Conservation (phyloP, 2,329 filamentous ascomycete genomes). For the Pseudogymnoascus sp. region DNA sequence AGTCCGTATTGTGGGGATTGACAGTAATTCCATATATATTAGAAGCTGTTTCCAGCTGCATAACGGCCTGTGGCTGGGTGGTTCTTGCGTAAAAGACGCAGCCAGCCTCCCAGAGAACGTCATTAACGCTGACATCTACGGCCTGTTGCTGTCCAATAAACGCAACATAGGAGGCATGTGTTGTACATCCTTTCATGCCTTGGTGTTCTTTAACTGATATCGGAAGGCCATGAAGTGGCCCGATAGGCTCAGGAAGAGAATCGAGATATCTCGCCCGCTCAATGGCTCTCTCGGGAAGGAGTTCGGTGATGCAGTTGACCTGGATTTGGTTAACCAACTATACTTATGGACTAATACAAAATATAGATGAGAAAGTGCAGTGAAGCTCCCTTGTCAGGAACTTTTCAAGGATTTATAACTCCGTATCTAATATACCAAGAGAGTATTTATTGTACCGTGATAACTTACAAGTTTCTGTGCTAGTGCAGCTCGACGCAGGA, state of each 20-base stretch:
- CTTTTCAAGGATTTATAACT: not conserved
- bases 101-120: conserved; percentile 38
- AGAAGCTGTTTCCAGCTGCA: conserved; percentile 45
- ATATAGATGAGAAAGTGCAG: not conserved
- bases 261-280: conserved; percentile 30
- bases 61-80: conserved; percentile 46
- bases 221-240: conserved; percentile 39
- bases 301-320: conserved; percentile 41
- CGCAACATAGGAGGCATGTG: conserved; percentile 42
- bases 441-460: not conserved
- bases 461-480: conserved; percentile 18
- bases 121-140: not conserved
- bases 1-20: conserved; percentile 12
- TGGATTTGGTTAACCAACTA: conserved; percentile 14
- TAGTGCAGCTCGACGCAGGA: conserved; percentile 17
- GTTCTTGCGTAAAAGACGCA: conserved; percentile 46
- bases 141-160: conserved; percentile 35
- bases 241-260: conserved; percentile 27
- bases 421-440: not conserved
- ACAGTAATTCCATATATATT: conserved; percentile 45
- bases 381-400: not conserved
- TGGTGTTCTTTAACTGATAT: conserved; percentile 48
- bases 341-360: not conserved
- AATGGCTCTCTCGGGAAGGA: conserved; percentile 31
- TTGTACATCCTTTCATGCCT: conserved; percentile 40